Base-by-base conservation (phyloP, 2,329 filamentous ascomycete genomes). In the Colletotrichum salicis region DNA sequence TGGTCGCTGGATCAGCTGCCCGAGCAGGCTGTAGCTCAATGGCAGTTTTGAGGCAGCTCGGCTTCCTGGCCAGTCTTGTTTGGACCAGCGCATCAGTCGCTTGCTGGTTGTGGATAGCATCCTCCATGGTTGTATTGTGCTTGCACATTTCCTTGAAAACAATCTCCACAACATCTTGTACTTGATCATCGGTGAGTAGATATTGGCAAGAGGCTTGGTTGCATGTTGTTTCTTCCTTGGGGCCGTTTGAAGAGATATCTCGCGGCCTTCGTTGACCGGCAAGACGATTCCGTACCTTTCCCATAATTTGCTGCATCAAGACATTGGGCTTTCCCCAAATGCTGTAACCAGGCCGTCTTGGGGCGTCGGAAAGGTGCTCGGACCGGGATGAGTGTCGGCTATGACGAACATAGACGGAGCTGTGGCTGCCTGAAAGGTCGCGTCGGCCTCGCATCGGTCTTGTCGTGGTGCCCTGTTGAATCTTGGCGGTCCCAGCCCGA, bases 1-100 rank as follows among this genome's bases (percentile, higher is more conserved):
- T 83, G 1, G 78, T 82, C 5, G 79, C 78, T 56, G 81, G 78
- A 54, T 81, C 79, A 19, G 76, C 77, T 11, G 67, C 57, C 7
- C 73, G 74, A 5, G 75, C 74, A 22, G 74, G 72, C 10, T 75
- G 76, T 5, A 77, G 75, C 15, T 76, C 69, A 37, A 82, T 80
- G 0, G 75, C 68, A 12, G 76, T 76, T 15, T 33, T 48, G 19
- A 71, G 60, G 4, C 64, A 73, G 22, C 67, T 69, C 4, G 71
- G 73, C 41, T 61, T 60, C 4, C 55, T 55, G 29, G 19, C 27
- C 4, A 37, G 0, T 6, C 22, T 13, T 37, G 5, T 60, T 3
- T 15, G 41, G 11, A 4, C 12, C 12, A 8, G 8, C 4, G 6
- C 11, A 3, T 19, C 5, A 3, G 7, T 29, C 11, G 15, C 37